Evolutionary conservation across 495 filamentous ascomycete species (phyloP), one percentile per base, ranked within the genome.

Genomic region (Thozetella sp.): DNA sequence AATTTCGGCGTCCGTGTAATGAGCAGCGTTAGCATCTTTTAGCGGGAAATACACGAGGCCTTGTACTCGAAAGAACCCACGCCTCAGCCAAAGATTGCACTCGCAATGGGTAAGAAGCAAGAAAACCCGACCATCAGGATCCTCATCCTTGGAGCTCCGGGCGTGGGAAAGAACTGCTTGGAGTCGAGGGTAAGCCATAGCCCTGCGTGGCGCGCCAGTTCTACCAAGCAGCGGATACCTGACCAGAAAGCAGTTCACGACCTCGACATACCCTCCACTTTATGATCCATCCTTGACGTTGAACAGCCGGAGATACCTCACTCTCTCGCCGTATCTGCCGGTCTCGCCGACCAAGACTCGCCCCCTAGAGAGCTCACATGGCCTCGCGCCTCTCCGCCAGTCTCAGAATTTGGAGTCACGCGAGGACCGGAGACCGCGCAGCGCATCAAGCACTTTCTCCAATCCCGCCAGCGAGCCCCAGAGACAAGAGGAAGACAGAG

Each of bases 161-260:
- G 65, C 0, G 67, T 70, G 17, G 67, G 67, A 11, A 70, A 67
- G 50, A 58, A 63, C 46, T 70, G 64, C 30, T 58, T 70, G 13
- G 67, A 67, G 37, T 70, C 67, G 0, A 62, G 62, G 25, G 67
- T 70, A 55, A 55, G 54, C 19, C 20, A 48, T 22, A 37, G 50
- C 20, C 51, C 1, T 22, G n/a, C n/a, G n/a, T n/a, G n/a, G n/a
- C 30, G 15, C 30, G 15, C 6, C 30, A 6, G 6, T 37, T 37
- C 15, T 15, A 37, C 15, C 30, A n/a, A 48, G n/a, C 12, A 3
- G 4, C 43, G 4, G 23, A 17, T 15, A 23, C 15, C 58, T 55
- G 23, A 51, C 54, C 12, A 3, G 9, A 3, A 12, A 1, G 11
- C 50, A 70, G 67, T 67, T 67, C 63, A 67, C 67, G n/a, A 67